These are phyloP conservation scores for Kazachstania sp. DNA, from an alignment of 1,139 yeast genomes.

Conservation along the genomic window DNA sequence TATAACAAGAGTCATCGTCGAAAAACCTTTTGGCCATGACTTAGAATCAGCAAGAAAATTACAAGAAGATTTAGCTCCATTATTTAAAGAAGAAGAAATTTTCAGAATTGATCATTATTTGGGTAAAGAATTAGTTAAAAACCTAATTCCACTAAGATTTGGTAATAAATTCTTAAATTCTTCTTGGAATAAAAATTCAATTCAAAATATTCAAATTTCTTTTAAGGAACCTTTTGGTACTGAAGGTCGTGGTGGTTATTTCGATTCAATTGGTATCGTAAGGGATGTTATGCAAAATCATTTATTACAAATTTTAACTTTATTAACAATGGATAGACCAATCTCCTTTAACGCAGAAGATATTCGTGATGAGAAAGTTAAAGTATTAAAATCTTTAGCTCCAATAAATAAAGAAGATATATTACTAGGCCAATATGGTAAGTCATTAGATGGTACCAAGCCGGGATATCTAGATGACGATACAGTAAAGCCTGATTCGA, in stretches of 20 bases:
- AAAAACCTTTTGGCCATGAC: constrained; percentile 96
- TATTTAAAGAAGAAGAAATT: constrained; percentile 83
- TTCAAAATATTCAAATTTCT: constrained; percentile 73
- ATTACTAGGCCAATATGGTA: constrained; percentile 78
- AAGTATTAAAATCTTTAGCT: constrained; percentile 73
- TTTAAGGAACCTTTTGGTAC: constrained; percentile 97
- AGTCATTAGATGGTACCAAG: constrained; percentile 75
- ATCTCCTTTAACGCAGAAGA: constrained; percentile 82
- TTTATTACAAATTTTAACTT: constrained; percentile 79
- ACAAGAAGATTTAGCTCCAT: constrained; percentile 70
- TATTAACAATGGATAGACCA: constrained; percentile 94
- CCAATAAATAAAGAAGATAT: constrained; percentile 58
- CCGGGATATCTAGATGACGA: constrained; percentile 90
- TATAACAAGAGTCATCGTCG: constrained; percentile 73
- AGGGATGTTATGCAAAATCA: constrained; percentile 99
- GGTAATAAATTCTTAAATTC: constrained; percentile 81
- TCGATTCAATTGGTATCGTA: constrained; percentile 87
- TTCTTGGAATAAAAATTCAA: constrained; percentile 75
- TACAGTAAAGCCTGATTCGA: constrained; percentile 63
- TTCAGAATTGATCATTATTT: constrained; percentile 94
- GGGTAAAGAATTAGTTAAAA: constrained; percentile 97
- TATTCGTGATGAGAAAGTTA: constrained; percentile 91
- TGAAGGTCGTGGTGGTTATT: constrained; percentile 97
- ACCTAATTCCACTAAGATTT: constrained; percentile 77
- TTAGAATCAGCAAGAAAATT: constrained; percentile 66